These are phyloP conservation scores for Monosporascus sp. DNA, from an alignment of 2,329 filamentous ascomycete genomes.

Conservation along the genomic window DNA sequence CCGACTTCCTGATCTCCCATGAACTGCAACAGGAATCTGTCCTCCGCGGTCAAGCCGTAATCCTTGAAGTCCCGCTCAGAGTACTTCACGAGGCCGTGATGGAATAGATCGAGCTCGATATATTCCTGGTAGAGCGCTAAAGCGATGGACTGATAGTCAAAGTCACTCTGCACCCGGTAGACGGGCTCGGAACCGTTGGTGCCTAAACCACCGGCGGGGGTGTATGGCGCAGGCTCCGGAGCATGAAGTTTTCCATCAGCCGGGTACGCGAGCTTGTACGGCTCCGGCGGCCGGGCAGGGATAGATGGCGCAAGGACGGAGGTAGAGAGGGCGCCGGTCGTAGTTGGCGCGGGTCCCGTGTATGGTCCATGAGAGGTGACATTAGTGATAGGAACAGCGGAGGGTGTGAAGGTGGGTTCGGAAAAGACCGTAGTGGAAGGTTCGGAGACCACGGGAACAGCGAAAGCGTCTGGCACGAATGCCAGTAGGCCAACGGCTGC, in stretches of 20 bases:
- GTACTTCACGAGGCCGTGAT: slow-evolving; percentile 67
- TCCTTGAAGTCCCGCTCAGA: slow-evolving; percentile 63
- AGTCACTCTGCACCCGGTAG: slow-evolving; percentile 75
- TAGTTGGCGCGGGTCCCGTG: slow-evolving; percentile 58
- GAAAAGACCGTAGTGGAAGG: slow-evolving; percentile 32
- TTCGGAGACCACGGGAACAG: slow-evolving; percentile 30
- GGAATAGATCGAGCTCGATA: slow-evolving; percentile 81
- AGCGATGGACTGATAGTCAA: slow-evolving; percentile 74
- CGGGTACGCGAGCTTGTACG: slow-evolving; percentile 64
- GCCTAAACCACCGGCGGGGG: slow-evolving; percentile 66
- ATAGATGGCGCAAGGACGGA: slow-evolving; percentile 54
- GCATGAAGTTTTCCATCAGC: slow-evolving; percentile 64
- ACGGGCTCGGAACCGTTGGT: slow-evolving; percentile 74
- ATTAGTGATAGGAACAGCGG: slow-evolving; percentile 40
- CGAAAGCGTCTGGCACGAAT: slow-evolving; percentile 14
- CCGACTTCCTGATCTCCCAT: slow-evolving; percentile 76
- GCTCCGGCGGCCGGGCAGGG: slow-evolving; percentile 50
- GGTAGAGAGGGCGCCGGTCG: slow-evolving; percentile 63
- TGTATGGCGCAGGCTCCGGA: slow-evolving; percentile 67
- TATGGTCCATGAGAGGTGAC: slow-evolving; percentile 66
- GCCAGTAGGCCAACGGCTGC: slow-evolving; percentile 10
- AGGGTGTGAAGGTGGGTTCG: slow-evolving; percentile 18
- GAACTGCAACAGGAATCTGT: slow-evolving; percentile 66
- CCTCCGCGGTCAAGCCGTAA: slow-evolving; percentile 63
- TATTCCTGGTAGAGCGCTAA: slow-evolving; percentile 77